These are phyloP conservation scores for Xylaria cubensis DNA, from an alignment of 495 filamentous ascomycete genomes.

Conservation along the genomic window DNA sequence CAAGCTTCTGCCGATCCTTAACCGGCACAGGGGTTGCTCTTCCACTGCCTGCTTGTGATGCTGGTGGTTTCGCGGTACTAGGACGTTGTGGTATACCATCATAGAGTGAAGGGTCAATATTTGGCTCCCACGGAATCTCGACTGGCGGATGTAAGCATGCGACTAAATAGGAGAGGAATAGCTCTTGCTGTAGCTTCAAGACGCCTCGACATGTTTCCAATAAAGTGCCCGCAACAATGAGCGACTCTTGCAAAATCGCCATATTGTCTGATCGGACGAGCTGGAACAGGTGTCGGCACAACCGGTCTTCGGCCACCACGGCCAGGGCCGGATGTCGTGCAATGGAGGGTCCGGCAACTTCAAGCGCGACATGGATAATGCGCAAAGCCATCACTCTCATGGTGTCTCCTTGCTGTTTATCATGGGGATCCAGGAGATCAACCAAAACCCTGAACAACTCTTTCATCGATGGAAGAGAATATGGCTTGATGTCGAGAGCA, in stretches of 20 bases:
- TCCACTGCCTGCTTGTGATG: conserved; percentile 79
- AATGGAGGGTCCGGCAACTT: conserved; percentile 95
- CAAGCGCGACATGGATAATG: conserved; percentile 96
- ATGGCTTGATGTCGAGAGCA: conserved; percentile 75
- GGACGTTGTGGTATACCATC: conserved; percentile 92
- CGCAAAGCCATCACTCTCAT: conserved; percentile 97
- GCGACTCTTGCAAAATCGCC: conserved; percentile 86
- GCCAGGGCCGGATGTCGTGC: conserved; percentile 91
- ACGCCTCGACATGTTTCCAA: conserved; percentile 91
- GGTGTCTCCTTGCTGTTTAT: conserved; percentile 87
- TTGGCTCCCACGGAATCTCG: conserved; percentile 87
- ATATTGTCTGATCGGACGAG: conserved; percentile 96
- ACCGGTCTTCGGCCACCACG: conserved; percentile 85
- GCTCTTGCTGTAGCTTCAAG: conserved; percentile 94
- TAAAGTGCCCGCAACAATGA: conserved; percentile 89
- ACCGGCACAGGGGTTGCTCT: conserved; percentile 91
- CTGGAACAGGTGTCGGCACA: conserved; percentile 96
- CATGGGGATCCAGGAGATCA: conserved; percentile 90
- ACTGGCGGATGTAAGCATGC: conserved; percentile 91
- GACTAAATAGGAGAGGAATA: conserved; percentile 93
- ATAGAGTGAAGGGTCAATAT: conserved; percentile 91
- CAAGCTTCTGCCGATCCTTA: conserved; percentile 90
- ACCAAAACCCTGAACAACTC: conserved; percentile 96
- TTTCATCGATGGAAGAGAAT: conserved; percentile 89
- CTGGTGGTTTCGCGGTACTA: conserved; percentile 80